Base-by-base conservation (phyloP, 805 yeast species). In the Wilhelminamyces savonicus region DNA sequence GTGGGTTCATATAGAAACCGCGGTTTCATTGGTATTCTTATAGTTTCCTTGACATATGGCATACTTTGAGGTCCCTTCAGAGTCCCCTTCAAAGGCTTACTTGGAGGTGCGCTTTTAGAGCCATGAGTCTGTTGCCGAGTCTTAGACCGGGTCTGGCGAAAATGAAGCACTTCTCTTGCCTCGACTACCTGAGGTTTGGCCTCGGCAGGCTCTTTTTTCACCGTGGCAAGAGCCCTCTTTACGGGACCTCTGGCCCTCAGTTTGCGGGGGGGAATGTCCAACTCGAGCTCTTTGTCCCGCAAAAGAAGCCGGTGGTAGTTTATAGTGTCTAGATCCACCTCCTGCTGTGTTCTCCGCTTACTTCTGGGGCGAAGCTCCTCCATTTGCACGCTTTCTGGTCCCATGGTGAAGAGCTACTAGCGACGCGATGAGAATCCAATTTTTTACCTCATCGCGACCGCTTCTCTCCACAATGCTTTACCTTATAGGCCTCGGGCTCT, bases 401-500 rank as follows among this genome's bases (percentile, higher is more conserved):
- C 15, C n/a, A 25, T 13, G n/a, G 12, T 7, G n/a, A 14, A 25
- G n/a, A 13, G 15, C 7, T 13, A 14, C 8, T 8, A 8, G 12
- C 15, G 16, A 7, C 12, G n/a, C 8, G 8, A 5, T 27, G 24
- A 11, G 21, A 29, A 5, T 28, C 20, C 19, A 31, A 17, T 24
- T 28, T 26, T 19, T 12, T 7, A 10, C 11, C 23, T 21, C n/a
- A 11, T 27, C 12, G 23, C 30, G 20, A 27, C 27, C 21, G 35
- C 12, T 13, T 12, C 23, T 13, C 9, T 9, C 10, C 28, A 27
- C 50, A 32, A 90, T 92, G 97, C 66, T 90, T 26, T 92, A 90
- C 54, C 71, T 90, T 38, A 76, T 90, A 35, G 98, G 98, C 10
- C 66, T 90, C 32, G 98, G 98, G 3, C 72, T 90, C 27, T 85